phyloP scores from a whole-genome alignment of 2,329 filamentous ascomycete genomes.

The Thielaviopsis musarum region DNA sequence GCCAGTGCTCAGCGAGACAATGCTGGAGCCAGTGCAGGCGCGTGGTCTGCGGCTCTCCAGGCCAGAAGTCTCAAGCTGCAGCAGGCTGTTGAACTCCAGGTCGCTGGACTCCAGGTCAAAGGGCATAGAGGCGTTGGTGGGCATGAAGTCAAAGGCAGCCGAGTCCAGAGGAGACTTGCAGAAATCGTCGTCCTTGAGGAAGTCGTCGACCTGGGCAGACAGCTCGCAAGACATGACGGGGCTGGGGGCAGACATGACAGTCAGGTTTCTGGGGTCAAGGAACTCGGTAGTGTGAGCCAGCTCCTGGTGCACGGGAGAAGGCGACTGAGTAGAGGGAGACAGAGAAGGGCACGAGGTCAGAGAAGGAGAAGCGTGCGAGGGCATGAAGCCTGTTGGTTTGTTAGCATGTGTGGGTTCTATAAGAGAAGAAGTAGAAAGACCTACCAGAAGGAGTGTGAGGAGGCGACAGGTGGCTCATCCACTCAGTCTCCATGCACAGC shows the following conservation, averaged over 20 bases:
- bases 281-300: conserved; percentile 47
- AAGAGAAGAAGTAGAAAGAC: conserved; percentile 21
- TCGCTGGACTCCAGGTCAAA: conserved; percentile 22
- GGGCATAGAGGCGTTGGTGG: background rate
- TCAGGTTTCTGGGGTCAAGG: conserved; percentile 82
- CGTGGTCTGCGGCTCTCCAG: conserved; percentile 53
- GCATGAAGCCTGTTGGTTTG: conserved; percentile 12
- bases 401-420: conserved; percentile 12
- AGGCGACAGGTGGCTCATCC: conserved; percentile 62
- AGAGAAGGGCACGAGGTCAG: conserved; percentile 59
- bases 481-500: conserved; percentile 66
- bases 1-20: conserved; percentile 54
- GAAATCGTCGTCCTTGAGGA: conserved; percentile 31
- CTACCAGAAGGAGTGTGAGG: conserved; percentile 73
- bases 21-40: conserved; percentile 50
- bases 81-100: conserved; percentile 34
- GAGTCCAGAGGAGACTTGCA: conserved; percentile 28
- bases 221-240: conserved; percentile 42
- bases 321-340: conserved; percentile 50
- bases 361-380: conserved; percentile 4
- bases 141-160: background rate
- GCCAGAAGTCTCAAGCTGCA: conserved; percentile 26
- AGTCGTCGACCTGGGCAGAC: conserved; percentile 47
- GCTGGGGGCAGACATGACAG: conserved; percentile 41
- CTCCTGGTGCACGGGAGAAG: conserved; percentile 58